Evolutionary conservation across 805 yeast genomes (phyloP).

Genomic region (Ogataea kodamae): DNA sequence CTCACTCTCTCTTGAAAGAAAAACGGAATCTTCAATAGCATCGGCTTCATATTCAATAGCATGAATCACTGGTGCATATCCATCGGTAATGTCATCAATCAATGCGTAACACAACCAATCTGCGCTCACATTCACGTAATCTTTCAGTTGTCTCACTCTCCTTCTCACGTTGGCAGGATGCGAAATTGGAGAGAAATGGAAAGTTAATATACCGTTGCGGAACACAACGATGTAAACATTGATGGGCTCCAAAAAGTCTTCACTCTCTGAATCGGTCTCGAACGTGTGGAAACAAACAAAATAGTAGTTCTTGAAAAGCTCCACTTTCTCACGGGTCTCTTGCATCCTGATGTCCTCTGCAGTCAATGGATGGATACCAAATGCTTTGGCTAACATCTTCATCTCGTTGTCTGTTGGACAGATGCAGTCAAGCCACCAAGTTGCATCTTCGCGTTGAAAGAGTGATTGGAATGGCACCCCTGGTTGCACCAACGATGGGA

Average conservation of each 20-base stretch:
- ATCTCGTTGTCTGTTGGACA: conserved; percentile 95
- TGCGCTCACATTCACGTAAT: conserved; percentile 71
- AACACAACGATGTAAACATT: conserved; percentile 72
- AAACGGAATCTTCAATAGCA: conserved; percentile 81
- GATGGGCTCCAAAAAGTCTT: conserved; percentile 79
- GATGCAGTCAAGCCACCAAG: conserved; percentile 95
- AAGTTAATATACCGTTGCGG: conserved; percentile 62
- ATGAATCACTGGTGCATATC: conserved; percentile 77
- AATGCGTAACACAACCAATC: conserved; percentile 83
- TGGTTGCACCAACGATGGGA: conserved; percentile 68
- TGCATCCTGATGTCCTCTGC: conserved; percentile 96
- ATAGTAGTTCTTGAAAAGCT: conserved; percentile 82
- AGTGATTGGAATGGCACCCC: conserved; percentile 64
- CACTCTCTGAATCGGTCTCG: conserved; percentile 78
- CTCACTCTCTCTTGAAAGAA: conserved; percentile 70
- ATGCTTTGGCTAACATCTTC: conserved; percentile 87
- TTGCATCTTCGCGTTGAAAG: conserved; percentile 67
- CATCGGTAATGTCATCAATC: conserved; percentile 82
- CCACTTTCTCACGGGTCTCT: conserved; percentile 96
- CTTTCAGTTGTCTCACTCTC: conserved; percentile 75
- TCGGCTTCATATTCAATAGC: conserved; percentile 78
- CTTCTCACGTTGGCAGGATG: conserved; percentile 77
- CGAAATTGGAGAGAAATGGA: conserved; percentile 64
- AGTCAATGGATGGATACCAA: conserved; percentile 96
- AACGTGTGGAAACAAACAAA: conserved; percentile 97